A percentile compares a stretch with the other conserved stretches of the same genome.
Evolutionary conservation across 805 yeast species (phyloP).

Genomic region (Priceomyces medius): DNA sequence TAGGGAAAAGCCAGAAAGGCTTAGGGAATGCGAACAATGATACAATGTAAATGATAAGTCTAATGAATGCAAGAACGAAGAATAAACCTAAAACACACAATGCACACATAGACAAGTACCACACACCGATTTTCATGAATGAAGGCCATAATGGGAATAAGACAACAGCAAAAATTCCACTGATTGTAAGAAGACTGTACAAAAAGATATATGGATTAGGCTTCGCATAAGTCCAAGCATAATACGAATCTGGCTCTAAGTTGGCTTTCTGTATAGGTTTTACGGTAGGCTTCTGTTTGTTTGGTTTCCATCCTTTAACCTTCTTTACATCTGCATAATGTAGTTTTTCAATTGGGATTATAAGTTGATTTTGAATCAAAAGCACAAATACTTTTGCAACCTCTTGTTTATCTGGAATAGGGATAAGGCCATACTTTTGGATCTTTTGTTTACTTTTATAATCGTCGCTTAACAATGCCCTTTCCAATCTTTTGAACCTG

Average conservation of each 20-base stretch:
- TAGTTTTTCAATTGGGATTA: constrained; percentile 74
- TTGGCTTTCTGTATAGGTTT: constrained; percentile 56
- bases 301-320: constrained; percentile 57
- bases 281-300: constrained; percentile 62
- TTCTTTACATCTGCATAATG: constrained; percentile 65
- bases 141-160: constrained; percentile 95
- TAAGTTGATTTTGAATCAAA: constrained; percentile 69
- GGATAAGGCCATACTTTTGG: constrained; percentile 43
- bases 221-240: constrained; percentile 78
- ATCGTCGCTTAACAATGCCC: constrained; percentile 75
- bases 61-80: constrained; percentile 73
- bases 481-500: constrained; percentile 75
- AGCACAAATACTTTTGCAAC: constrained; percentile 63
- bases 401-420: constrained; percentile 47
- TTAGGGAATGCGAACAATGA: constrained; percentile 58
- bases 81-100: constrained; percentile 73
- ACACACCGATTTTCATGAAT: constrained; percentile 84
- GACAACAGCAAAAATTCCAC: constrained; percentile 60
- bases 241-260: constrained; percentile 66
- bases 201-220: constrained; percentile 63
- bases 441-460: constrained; percentile 55
- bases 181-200: constrained; percentile 65
- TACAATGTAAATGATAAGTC: constrained; percentile 66
- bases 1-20: constrained; percentile 97
- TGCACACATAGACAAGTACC: constrained; percentile 80